Percentiles rank a stretch among this genome's conserved stretches.
Evolutionary conservation across 768 basidiomycete genomes (phyloP).

Genomic region (Agrocybe chaxingu): DNA sequence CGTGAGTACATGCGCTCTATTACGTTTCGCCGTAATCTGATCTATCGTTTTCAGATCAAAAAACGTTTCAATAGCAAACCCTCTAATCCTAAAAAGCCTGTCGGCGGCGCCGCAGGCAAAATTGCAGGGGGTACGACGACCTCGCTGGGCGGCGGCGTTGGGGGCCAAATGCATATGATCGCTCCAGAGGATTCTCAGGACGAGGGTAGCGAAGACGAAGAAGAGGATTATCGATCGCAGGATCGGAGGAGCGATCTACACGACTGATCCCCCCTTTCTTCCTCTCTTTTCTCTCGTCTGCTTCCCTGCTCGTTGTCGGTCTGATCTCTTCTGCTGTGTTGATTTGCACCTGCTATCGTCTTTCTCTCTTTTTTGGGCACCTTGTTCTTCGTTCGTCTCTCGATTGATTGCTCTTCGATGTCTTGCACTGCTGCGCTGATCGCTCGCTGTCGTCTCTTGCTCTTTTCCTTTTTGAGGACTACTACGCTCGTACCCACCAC

Average conservation of each 20-base stretch:
- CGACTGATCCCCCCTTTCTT: conserved; percentile 3
- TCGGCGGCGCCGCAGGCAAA: background rate
- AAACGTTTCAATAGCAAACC: conserved; percentile 18
- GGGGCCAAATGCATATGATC: conserved; percentile 16
- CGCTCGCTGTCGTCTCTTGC: too few relatives aligned
- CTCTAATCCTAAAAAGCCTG: conserved; percentile 7
- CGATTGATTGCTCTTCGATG: too few relatives aligned
- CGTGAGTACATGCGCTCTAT: conserved; percentile 38
- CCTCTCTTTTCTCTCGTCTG: background rate
- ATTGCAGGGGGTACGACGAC: conserved; percentile 10
- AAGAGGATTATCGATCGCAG: conserved; percentile 25
- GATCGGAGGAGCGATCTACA: conserved; percentile 19
- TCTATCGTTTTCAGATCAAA: conserved; percentile 14
- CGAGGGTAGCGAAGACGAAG: conserved; percentile 26
- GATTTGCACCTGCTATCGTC: too few relatives aligned
- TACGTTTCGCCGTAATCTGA: background rate
- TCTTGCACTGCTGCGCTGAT: too few relatives aligned
- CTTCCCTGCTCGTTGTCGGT: background rate
- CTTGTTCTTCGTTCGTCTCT: too few relatives aligned
- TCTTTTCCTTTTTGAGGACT: too few relatives aligned
- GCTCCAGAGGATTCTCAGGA: conserved; percentile 19
- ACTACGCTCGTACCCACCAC: too few relatives aligned
- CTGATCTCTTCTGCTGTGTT: too few relatives aligned
- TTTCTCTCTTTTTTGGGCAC: too few relatives aligned
- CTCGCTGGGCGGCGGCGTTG: conserved; percentile 7